Percentiles rank a stretch among this genome's conserved stretches.
Conservation (phyloP, 345 rosid species). For the Microcos paniculata region DNA sequence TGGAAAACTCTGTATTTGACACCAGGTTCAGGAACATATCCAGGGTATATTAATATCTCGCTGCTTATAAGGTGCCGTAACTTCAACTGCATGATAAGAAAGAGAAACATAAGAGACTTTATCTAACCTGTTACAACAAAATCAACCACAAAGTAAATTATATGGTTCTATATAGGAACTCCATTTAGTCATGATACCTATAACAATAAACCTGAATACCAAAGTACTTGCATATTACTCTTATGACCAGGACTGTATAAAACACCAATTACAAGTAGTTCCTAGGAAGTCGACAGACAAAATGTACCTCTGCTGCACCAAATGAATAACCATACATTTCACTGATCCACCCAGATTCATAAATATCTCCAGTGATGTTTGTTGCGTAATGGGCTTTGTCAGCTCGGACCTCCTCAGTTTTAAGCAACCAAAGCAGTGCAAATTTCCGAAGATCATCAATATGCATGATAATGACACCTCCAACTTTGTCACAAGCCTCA, state of each 20-base stretch:
- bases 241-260: background rate
- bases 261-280: background rate
- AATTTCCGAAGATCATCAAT: constrained; percentile 89
- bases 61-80: constrained; percentile 69
- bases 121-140: background rate
- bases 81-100: constrained; percentile 60
- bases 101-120: background rate
- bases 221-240: background rate
- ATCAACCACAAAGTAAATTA: background rate
- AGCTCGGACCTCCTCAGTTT: constrained; percentile 95
- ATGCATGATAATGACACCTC: constrained; percentile 97
- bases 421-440: constrained; percentile 90
- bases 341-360: constrained; percentile 93
- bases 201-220: background rate
- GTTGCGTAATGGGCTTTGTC: constrained; percentile 90
- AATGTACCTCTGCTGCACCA: constrained; percentile 95
- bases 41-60: constrained; percentile 84
- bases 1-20: constrained; percentile 85
- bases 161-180: background rate
- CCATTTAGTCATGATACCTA: background rate
- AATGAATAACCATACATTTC: constrained; percentile 99
- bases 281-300: background rate
- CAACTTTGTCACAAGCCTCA: constrained; percentile 94
- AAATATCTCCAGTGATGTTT: constrained; percentile 91
- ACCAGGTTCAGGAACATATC: constrained; percentile 81